Conservation (phyloP, 2,329 filamentous ascomycete genomes). For the Exophiala aquamarina region DNA sequence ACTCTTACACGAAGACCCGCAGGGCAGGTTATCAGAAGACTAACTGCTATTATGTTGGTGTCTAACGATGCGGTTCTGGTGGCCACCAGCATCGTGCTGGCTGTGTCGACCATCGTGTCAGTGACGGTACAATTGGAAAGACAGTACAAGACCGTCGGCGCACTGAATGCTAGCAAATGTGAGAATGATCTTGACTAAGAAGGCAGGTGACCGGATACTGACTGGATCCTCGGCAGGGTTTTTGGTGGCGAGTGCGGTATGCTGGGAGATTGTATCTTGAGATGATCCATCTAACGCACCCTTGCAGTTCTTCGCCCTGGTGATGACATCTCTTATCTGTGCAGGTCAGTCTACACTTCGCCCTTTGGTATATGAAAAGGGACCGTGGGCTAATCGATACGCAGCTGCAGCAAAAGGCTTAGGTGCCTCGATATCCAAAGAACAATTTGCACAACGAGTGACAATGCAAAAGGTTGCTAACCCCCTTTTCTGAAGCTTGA, state of each 20-base stretch:
- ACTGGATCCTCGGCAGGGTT: conserved; percentile 12
- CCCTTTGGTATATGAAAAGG: too few relatives aligned
- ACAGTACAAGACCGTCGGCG: conserved; percentile 15
- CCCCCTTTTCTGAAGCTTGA: neutral
- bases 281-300: too few relatives aligned
- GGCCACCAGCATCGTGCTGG: conserved; percentile 22
- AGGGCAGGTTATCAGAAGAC: too few relatives aligned
- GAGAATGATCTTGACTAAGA: conserved; percentile 1
- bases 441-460: conserved; percentile 13
- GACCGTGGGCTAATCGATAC: conserved; percentile 8
- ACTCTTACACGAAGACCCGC: conserved; percentile 12
- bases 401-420: conserved; percentile 23
- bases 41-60: conserved; percentile 20
- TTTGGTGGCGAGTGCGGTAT: conserved; percentile 17
- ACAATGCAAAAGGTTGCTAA: conserved; percentile 18
- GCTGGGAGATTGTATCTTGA: neutral
- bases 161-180: conserved; percentile 22
- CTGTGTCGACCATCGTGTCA: conserved; percentile 19
- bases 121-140: conserved; percentile 20
- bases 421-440: conserved; percentile 16
- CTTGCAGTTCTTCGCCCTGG: conserved; percentile 19
- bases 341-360: conserved; percentile 11
- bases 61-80: conserved; percentile 18
- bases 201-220: neutral
- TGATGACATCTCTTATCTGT: conserved; percentile 21